Conservation (phyloP, 129 eudicot genomes). For the Tagetes patula region DNA sequence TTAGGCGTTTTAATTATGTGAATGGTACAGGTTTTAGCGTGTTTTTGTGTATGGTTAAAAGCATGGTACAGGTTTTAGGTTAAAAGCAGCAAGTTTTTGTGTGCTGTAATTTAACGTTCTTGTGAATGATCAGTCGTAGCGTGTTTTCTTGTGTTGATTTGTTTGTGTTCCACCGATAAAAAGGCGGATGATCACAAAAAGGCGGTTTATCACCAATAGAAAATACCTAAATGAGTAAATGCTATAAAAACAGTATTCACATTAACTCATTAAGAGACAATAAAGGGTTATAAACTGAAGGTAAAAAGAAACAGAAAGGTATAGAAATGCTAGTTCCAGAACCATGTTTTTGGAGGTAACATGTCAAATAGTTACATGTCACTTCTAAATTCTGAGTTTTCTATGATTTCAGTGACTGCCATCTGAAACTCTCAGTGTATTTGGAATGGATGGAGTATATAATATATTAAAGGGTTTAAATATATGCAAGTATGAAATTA, state of each 20-base stretch:
- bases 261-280: neutral
- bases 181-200: neutral
- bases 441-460: neutral
- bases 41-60: too few species aligned
- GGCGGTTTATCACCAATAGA: neutral
- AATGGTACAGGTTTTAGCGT: too few species aligned
- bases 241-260: neutral
- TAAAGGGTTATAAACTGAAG: neutral
- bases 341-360: neutral
- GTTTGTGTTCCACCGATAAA: too few species aligned
- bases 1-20: too few species aligned
- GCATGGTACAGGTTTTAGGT: too few species aligned
- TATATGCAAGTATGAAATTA: constrained; percentile 7
- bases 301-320: neutral
- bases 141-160: too few species aligned
- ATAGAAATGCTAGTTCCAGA: neutral
- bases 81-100: too few species aligned
- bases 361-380: neutral
- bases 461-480: neutral
- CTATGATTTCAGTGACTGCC: neutral
- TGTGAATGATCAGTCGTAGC: too few species aligned
- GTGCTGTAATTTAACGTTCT: too few species aligned
- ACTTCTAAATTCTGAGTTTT: neutral
- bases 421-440: neutral
- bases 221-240: neutral